Conservation (phyloP, 768 basidiomycete genomes). For the Boletellus ananas region DNA sequence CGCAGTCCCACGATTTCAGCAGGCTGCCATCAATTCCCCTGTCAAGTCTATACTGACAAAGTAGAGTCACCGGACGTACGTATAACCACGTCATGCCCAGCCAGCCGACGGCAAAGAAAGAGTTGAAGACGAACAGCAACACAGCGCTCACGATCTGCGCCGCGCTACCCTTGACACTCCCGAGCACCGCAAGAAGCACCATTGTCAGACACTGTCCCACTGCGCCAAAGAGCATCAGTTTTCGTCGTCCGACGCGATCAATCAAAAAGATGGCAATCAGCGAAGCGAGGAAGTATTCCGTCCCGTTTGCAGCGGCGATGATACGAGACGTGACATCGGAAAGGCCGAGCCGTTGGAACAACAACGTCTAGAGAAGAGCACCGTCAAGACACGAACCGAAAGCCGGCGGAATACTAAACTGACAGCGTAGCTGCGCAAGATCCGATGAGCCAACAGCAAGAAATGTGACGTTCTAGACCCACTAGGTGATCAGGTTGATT, state of each 20-base stretch:
- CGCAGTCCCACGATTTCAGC: slow-evolving; percentile 62
- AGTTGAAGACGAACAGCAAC: slow-evolving; percentile 66
- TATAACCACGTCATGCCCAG: slow-evolving; percentile 71
- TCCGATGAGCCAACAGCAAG: slow-evolving; percentile 15
- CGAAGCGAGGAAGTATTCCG: slow-evolving; percentile 70
- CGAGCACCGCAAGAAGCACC: slow-evolving; percentile 56
- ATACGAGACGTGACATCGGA: slow-evolving; percentile 55
- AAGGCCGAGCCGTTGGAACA: slow-evolving; percentile 58
- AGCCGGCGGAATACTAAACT: slow-evolving; percentile 4
- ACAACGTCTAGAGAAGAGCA: slow-evolving; percentile 36
- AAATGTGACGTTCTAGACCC: slow-evolving; percentile 27
- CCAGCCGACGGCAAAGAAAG: slow-evolving; percentile 69
- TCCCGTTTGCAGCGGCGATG: slow-evolving; percentile 64
- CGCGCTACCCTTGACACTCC: slow-evolving; percentile 45
- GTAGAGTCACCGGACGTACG: slow-evolving; percentile 33
- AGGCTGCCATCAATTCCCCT: slow-evolving; percentile 36
- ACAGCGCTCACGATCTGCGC: slow-evolving; percentile 51
- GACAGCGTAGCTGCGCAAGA: slow-evolving; percentile 30
- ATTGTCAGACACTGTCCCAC: slow-evolving; percentile 55
- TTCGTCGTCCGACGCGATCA: slow-evolving; percentile 69
- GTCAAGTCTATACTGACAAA: not conserved
- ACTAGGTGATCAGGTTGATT: slow-evolving; percentile 65
- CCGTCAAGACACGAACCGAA: not conserved
- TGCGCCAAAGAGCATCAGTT: slow-evolving; percentile 68
- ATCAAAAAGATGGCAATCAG: slow-evolving; percentile 68